These are phyloP conservation scores for Leccinum barrowsii DNA, from an alignment of 768 basidiomycete genomes.

Conservation along the genomic window DNA sequence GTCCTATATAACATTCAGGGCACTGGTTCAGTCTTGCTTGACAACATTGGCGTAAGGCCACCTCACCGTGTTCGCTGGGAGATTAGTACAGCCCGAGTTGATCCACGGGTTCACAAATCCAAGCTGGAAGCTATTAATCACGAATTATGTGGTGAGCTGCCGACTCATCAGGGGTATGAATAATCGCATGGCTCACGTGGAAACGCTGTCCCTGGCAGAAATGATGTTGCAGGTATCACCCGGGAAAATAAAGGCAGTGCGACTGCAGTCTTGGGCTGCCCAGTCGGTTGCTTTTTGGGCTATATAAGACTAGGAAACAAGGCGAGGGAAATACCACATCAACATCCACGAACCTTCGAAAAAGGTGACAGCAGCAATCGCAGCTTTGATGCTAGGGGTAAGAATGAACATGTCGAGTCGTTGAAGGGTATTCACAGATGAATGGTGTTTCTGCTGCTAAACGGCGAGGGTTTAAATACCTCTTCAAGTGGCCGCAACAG, in stretches of 20 bases:
- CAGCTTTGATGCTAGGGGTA: neutral
- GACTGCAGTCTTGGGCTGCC: neutral
- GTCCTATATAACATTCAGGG: slow-evolving; percentile 19
- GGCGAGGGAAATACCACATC: neutral
- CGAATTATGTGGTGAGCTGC: neutral
- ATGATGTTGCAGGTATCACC: neutral
- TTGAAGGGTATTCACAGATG: neutral
- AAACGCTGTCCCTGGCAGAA: neutral
- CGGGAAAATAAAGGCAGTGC: neutral
- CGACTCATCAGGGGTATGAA: neutral
- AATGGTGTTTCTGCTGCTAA: neutral
- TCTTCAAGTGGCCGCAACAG: neutral
- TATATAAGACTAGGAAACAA: neutral
- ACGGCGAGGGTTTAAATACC: neutral
- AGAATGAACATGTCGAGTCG: neutral
- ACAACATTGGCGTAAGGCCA: neutral
- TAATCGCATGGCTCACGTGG: neutral
- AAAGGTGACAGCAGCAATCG: neutral
- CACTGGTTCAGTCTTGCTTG: neutral
- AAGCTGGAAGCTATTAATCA: slow-evolving; percentile 50
- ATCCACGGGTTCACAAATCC: slow-evolving; percentile 49
- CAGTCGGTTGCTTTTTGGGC: neutral
- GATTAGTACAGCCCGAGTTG: no score
- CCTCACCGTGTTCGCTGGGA: slow-evolving; percentile 22
- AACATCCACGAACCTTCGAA: neutral